A percentile compares a stretch with the other conserved stretches of the same genome.
phyloP scores from a whole-genome alignment of 1,284 basidiomycete genomes.

The Garcileccinum viscosum region DNA sequence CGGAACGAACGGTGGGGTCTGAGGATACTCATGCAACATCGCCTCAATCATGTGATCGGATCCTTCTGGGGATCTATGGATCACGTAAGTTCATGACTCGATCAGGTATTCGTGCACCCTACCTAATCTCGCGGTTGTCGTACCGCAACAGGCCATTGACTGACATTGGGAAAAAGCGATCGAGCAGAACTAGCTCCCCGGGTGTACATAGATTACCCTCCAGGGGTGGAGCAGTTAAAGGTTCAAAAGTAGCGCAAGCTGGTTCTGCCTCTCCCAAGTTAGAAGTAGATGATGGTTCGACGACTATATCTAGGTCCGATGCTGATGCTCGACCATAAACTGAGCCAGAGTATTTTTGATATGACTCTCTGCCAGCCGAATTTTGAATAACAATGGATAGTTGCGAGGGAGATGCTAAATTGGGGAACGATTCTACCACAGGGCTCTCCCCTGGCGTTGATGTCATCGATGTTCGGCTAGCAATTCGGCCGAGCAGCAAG shows the following conservation, averaged over 20 bases:
- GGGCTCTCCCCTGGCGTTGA: not conserved
- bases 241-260: not conserved
- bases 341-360: constrained; percentile 25
- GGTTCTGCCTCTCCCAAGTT: not conserved
- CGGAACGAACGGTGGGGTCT: constrained; percentile 26
- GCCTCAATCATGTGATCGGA: constrained; percentile 18
- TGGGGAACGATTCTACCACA: not conserved
- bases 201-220: not conserved
- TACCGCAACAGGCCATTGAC: constrained; percentile 24
- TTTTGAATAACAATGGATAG: constrained; percentile 14
- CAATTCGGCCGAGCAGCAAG: not conserved
- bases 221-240: not conserved
- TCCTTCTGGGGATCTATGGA: constrained; percentile 7
- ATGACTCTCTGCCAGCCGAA: constrained; percentile 26
- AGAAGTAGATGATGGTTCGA: not conserved
- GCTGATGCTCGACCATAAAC: constrained; percentile 12
- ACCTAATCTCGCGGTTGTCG: constrained; percentile 17
- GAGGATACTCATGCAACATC: constrained; percentile 24
- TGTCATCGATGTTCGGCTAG: not conserved
- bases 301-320: not conserved
- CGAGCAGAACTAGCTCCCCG: not conserved
- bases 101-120: not conserved
- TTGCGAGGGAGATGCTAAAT: constrained; percentile 11
- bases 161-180: constrained; percentile 22
- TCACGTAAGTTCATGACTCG: constrained; percentile 7